These are phyloP conservation scores for Heterobasidion occidentale DNA, from an alignment of 1,284 basidiomycete species.

Conservation along the genomic window DNA sequence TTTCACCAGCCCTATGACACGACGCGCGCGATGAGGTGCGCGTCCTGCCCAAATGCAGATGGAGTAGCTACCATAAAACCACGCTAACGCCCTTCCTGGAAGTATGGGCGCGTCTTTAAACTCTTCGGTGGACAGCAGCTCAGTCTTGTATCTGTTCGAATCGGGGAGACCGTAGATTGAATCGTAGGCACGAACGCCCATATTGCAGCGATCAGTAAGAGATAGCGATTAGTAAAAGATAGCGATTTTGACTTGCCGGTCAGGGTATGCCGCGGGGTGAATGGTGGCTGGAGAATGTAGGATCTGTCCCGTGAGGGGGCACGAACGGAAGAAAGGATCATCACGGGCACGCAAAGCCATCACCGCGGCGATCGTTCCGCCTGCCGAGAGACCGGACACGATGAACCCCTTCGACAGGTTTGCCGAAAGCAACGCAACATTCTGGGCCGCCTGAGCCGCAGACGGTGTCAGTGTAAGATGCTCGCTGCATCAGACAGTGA, in stretches of 20 bases:
- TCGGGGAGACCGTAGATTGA: neutral
- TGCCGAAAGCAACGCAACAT: neutral
- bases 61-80: too few relatives aligned
- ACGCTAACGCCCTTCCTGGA: neutral
- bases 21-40: neutral
- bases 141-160: conserved; percentile 11
- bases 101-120: conserved; percentile 11
- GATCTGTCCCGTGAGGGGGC: conserved; percentile 8
- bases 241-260: conserved; percentile 4
- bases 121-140: conserved; percentile 15
- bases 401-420: conserved; percentile 9
- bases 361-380: conserved; percentile 11
- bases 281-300: conserved; percentile 7
- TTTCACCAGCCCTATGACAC: neutral
- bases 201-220: too few relatives aligned
- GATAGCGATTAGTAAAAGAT: neutral
- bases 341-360: conserved; percentile 9
- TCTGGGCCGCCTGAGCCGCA: neutral
- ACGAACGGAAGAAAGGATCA: conserved; percentile 5
- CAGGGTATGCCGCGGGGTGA: conserved; percentile 6
- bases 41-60: neutral
- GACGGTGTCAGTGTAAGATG: neutral
- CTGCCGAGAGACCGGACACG: conserved; percentile 10
- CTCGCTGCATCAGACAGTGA: neutral
- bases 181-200: neutral